These are phyloP conservation scores for Didymella keratinophila DNA, from an alignment of 2,329 filamentous ascomycete genomes.

Conservation along the genomic window DNA sequence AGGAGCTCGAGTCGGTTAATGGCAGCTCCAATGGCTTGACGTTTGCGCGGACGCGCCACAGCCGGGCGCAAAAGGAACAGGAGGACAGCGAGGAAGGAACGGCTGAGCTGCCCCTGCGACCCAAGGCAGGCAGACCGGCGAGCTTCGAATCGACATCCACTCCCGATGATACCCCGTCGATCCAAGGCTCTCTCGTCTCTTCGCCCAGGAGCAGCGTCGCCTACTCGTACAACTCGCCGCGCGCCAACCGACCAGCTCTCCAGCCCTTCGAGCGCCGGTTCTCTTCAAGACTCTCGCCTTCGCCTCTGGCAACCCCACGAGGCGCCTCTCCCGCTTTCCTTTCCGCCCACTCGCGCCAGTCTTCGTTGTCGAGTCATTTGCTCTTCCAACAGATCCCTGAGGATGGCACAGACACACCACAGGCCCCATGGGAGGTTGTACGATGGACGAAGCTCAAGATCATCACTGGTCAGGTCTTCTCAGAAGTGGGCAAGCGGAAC, in stretches of 20 bases:
- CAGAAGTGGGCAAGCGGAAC: conserved; percentile 88
- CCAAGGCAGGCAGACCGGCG: conserved; percentile 46
- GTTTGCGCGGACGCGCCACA: conserved; percentile 42
- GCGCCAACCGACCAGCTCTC: conserved; percentile 80
- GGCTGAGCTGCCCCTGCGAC: conserved; percentile 27
- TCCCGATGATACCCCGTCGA: conserved; percentile 83
- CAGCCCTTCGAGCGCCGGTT: conserved; percentile 95
- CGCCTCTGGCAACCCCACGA: conserved; percentile 67
- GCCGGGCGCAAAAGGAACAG: conserved; percentile 29
- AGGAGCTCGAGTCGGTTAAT: conserved; percentile 36
- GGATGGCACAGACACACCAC: conserved; percentile 65
- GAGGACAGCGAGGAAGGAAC: not conserved
- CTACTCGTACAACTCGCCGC: conserved; percentile 72
- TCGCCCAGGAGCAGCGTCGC: conserved; percentile 78
- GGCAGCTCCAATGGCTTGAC: conserved; percentile 39
- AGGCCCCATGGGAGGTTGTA: conserved; percentile 94
- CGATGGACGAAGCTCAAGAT: conserved; percentile 94
- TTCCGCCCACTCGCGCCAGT: conserved; percentile 78
- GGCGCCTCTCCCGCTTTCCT: conserved; percentile 78
- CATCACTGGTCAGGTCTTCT: conserved; percentile 87
- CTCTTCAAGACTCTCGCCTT: conserved; percentile 81
- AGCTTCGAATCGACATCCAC: conserved; percentile 78
- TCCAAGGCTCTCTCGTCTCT: conserved; percentile 67
- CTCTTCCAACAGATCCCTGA: conserved; percentile 65
- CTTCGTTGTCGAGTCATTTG: conserved; percentile 77